These are phyloP conservation scores for Epicoccum sorghinum DNA, from an alignment of 2,329 filamentous ascomycete genomes.

Conservation along the genomic window DNA sequence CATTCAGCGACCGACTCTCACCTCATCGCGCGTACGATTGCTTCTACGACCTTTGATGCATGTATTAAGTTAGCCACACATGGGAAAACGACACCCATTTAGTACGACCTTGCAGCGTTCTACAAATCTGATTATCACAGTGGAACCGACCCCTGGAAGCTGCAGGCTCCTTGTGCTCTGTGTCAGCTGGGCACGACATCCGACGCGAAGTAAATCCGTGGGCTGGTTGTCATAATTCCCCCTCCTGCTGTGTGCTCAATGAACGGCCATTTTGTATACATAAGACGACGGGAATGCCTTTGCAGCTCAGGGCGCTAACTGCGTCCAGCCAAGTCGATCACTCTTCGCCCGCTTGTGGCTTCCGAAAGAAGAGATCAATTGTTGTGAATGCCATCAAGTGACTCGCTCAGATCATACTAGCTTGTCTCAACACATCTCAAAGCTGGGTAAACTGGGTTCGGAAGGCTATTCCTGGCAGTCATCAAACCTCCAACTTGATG, in stretches of 20 bases:
- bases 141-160: slow-evolving; percentile 32
- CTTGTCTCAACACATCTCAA: slow-evolving; percentile 1
- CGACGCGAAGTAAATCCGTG: slow-evolving; percentile 25
- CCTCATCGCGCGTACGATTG: slow-evolving; percentile 9
- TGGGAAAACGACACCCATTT: slow-evolving; percentile 25
- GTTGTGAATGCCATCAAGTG: slow-evolving; percentile 5
- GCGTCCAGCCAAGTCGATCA: not conserved
- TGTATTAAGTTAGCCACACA: slow-evolving; percentile 24
- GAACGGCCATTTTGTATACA: slow-evolving; percentile 13
- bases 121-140: slow-evolving; percentile 4
- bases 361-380: slow-evolving; percentile 2
- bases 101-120: slow-evolving; percentile 5
- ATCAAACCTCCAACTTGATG: not conserved
- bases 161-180: slow-evolving; percentile 41
- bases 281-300: slow-evolving; percentile 16
- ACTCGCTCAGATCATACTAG: not conserved
- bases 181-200: slow-evolving; percentile 42
- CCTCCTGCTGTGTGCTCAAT: slow-evolving; percentile 19
- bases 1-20: slow-evolving; percentile 20
- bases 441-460: not conserved
- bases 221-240: slow-evolving; percentile 33
- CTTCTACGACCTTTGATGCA: slow-evolving; percentile 24
- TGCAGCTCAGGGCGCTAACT: slow-evolving; percentile 15
- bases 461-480: not conserved
- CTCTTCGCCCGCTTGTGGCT: slow-evolving; percentile 1